Base-by-base conservation (phyloP, 306 rosid species). In the Cucumis melo region DNA sequence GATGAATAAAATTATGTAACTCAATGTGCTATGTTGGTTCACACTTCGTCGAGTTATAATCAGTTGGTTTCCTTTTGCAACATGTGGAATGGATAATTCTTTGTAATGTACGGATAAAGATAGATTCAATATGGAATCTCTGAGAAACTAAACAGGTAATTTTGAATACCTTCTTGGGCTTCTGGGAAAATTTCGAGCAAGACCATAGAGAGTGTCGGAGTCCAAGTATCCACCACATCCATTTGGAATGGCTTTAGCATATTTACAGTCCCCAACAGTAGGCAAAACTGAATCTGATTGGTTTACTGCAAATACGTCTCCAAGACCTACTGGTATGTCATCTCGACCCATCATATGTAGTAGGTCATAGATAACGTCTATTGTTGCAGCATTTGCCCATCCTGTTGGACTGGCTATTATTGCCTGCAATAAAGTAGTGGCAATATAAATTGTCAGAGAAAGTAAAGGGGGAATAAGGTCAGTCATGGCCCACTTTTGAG, bases 331-430 rank as follows among this genome's bases (percentile, higher is more conserved):
- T 20, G 83, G 87, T 59, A 94, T 87, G 85, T 94, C 99, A 2
- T 92, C 99, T 42, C 96, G 90, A 11, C 99, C 96, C 97, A 94
- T 94, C 99, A 90, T 94, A 86, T 94, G 99, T 53, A 94, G 84
- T 67, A 94, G 27, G 64, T 92, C 97, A 79, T 92, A 92, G 3
- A 92, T 36, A 11, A 92, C 78, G 80, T 94, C 96, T 79, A 90
- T 90, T 74, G 96, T 94, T 76, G 96, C 99, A 34, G 87, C 96
- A 82, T 90, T 89, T 76, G 95, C 95, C 99, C 99, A 94, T 36
- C 99, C 97, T 1, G 87, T 92, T 84, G 97, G 95, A 68, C 92
- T 94, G 59, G 91, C 91, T 57, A 92, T 88, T 57, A 94, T 88
- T 82, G 90, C 99, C 99, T 94, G 80, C 7, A 65, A 16, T 21